These are phyloP conservation scores for Fusarium bactridioides DNA, from an alignment of 2,329 filamentous ascomycete species.

Conservation along the genomic window DNA sequence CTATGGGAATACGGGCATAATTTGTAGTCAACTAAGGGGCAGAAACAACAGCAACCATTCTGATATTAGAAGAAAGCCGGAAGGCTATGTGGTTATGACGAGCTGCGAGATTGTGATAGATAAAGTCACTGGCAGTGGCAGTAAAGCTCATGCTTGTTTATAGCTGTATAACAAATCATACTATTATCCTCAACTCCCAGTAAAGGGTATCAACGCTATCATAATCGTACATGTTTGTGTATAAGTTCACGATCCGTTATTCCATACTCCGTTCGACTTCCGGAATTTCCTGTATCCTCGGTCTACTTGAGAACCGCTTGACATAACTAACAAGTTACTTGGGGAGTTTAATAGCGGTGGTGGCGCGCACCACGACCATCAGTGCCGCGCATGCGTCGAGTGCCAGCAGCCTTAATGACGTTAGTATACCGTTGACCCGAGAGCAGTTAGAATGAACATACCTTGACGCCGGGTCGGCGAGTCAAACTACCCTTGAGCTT, in stretches of 20 bases:
- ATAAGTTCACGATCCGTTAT: neutral
- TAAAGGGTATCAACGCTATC: constrained; percentile 28
- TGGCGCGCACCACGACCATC: constrained; percentile 69
- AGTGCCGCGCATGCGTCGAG: constrained; percentile 76
- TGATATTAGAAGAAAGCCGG: neutral
- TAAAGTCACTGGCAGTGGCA: constrained; percentile 15
- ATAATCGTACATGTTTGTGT: constrained; percentile 34
- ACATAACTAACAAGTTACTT: neutral
- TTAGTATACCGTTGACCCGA: constrained; percentile 5
- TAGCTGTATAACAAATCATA: constrained; percentile 14
- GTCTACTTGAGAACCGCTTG: neutral
- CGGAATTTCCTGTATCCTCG: constrained; percentile 5
- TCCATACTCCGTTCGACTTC: neutral
- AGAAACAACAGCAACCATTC: neutral
- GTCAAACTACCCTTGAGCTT: constrained; percentile 77
- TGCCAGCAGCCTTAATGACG: constrained; percentile 70
- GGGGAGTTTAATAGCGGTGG: constrained; percentile 27
- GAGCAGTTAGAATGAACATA: constrained; percentile 42
- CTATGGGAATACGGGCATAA: too few species aligned
- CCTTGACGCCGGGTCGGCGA: constrained; percentile 74
- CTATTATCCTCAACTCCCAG: constrained; percentile 23
- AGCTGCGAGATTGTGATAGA: constrained; percentile 27
- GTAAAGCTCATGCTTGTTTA: constrained; percentile 2
- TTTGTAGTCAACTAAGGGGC: neutral
- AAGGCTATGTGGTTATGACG: neutral